Evolutionary conservation across 2,329 filamentous ascomycete genomes (phyloP).

Genomic region (Colletotrichum limetticola): DNA sequence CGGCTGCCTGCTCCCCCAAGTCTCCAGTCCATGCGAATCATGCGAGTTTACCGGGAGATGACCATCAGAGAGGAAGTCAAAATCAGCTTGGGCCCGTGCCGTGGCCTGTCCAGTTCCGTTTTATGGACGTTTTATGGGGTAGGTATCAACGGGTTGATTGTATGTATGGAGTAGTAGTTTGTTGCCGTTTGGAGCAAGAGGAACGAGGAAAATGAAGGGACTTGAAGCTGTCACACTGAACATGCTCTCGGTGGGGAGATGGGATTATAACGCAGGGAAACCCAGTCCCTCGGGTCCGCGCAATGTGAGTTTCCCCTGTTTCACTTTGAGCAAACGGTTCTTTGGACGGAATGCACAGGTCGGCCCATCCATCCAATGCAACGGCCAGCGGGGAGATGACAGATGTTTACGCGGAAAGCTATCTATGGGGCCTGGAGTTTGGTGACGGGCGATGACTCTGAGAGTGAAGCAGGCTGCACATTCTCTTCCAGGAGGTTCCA

Average conservation of each 20-base stretch:
- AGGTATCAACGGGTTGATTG: too few relatives aligned
- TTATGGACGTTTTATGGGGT: neutral
- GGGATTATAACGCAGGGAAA: neutral
- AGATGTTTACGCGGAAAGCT: neutral
- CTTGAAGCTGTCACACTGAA: neutral
- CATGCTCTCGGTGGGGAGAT: neutral
- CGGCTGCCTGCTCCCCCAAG: neutral
- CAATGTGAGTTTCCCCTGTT: constrained; percentile 17
- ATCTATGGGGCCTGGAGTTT: neutral
- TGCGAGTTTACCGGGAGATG: neutral
- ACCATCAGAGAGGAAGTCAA: neutral
- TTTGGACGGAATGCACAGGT: neutral
- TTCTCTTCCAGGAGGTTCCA: neutral
- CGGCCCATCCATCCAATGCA: neutral
- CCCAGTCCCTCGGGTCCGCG: neutral
- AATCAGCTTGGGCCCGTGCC: neutral
- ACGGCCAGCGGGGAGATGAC: constrained; percentile 6
- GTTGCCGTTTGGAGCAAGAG: neutral
- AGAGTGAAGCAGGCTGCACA: neutral
- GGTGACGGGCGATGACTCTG: neutral
- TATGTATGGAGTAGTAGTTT: neutral
- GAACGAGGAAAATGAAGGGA: neutral
- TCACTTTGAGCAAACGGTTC: constrained; percentile 18
- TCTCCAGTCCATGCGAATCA: neutral
- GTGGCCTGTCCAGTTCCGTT: neutral